phyloP scores from a whole-genome alignment of 148 eudicot species.

The Fagopyrum homotropicum region DNA sequence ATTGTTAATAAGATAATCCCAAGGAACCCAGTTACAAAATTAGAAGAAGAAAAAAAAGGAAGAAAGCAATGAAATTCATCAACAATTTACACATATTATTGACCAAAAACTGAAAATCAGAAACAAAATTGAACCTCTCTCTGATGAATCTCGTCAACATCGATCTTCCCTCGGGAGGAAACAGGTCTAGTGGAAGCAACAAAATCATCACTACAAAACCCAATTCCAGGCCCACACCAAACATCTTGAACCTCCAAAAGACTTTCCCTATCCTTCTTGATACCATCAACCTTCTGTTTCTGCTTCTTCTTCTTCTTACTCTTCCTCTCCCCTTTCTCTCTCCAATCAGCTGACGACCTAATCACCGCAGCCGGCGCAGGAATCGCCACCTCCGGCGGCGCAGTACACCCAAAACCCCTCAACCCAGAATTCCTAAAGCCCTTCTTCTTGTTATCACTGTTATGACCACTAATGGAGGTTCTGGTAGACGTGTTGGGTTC shows the following conservation, averaged over 20 bases:
- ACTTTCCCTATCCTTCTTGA: constrained; percentile 25
- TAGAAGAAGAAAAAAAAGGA: neutral
- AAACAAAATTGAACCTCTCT: constrained; percentile 31
- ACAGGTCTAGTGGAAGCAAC: constrained; percentile 39
- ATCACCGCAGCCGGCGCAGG: constrained; percentile 57
- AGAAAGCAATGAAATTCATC: neutral
- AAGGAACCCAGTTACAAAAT: neutral
- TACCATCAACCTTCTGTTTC: neutral
- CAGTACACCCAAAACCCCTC: constrained; percentile 73
- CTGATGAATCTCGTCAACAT: constrained; percentile 38
- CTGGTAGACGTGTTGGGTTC: neutral
- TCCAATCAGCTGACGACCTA: constrained; percentile 67
- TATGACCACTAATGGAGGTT: neutral
- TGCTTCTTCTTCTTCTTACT: constrained; percentile 23
- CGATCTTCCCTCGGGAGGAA: constrained; percentile 44
- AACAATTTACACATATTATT: neutral
- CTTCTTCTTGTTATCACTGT: constrained; percentile 30
- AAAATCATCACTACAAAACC: constrained; percentile 54
- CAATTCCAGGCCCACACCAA: constrained; percentile 78
- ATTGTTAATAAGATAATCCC: neutral
- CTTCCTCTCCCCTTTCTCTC: constrained; percentile 11
- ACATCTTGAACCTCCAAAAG: constrained; percentile 53
- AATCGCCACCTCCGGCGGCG: constrained; percentile 57
- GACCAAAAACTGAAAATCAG: neutral
- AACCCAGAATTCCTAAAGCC: constrained; percentile 33